Evolutionary conservation across 345 rosid genomes (phyloP), one percentile per base, ranked within the genome.

Genomic region (Nasturtium officinale): DNA sequence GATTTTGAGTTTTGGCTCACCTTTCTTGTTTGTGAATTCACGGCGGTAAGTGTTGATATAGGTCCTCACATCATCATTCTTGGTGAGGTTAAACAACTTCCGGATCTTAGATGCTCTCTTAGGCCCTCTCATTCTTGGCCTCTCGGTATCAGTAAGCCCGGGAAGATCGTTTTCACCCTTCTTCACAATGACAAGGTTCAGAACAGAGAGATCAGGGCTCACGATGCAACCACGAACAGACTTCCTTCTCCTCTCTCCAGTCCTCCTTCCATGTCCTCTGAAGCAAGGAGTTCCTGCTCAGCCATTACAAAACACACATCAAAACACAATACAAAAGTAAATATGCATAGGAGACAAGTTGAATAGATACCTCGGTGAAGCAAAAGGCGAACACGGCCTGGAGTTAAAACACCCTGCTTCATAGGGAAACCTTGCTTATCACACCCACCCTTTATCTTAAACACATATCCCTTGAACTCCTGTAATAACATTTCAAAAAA

Each of bases 171-270:
- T 81, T 15, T 90, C 96, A 66, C 91, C 96, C 77, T 87, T 87
- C 87, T 85, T 88, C 72, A 88, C 91, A 62, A 88, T 86, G 42
- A 88, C 89, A 77, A 88, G 81, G 87, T 90, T 90, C 65, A 90
- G 75, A 61, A 90, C 92, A 69, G 92, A 88, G 43, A 90, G 88
- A 63, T 88, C 95, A 5, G 72, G 92, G 78, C 95, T 90, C 52
- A 90, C 96, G 59, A 88, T 88, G 75, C 96, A 90, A 11, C 96
- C 96, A n/a, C 91, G 90, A 12, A 88, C 96, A 65, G 96, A 90
- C 86, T 90, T 90, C 73, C 96, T 83, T 71, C 96, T 86, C 37
- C 91, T 82, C 81, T 86, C 93, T 16, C 93, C 91, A 58, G 75
- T 86, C 46, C 87, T 87, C 74, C 96, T 85, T 69, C 93, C 96